A percentile compares a stretch with the other conserved stretches of the same genome.
These are phyloP conservation scores for Penicillium parvum DNA, from an alignment of 495 filamentous ascomycete genomes.

Conservation along the genomic window DNA sequence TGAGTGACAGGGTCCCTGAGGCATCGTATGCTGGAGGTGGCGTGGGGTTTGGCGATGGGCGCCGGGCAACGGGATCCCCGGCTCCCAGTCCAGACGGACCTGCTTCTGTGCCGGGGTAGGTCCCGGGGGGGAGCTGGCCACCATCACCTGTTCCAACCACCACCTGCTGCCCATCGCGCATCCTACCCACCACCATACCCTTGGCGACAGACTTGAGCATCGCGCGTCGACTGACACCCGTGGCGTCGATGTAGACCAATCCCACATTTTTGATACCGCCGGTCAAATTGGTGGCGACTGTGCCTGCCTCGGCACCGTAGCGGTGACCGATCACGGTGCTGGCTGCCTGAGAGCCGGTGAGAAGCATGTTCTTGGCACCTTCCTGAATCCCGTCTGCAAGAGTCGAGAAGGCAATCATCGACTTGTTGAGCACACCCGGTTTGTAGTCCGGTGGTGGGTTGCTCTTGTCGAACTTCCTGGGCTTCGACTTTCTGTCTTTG, in stretches of 20 bases:
- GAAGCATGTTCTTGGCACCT: slow-evolving; percentile 69
- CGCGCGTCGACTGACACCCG: slow-evolving; percentile 81
- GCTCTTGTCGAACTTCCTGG: slow-evolving; percentile 57
- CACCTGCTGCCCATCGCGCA: slow-evolving; percentile 76
- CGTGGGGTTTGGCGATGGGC: slow-evolving; percentile 30
- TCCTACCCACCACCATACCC: slow-evolving; percentile 94
- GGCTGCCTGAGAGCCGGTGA: slow-evolving; percentile 67
- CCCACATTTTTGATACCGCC: slow-evolving; percentile 93
- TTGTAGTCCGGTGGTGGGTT: slow-evolving; percentile 63
- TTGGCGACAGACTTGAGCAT: slow-evolving; percentile 91
- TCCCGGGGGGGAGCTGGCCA: slow-evolving; percentile 42
- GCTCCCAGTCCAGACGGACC: slow-evolving; percentile 15
- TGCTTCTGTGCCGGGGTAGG: slow-evolving; percentile 3
- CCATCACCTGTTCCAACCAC: slow-evolving; percentile 79
- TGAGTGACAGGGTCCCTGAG: slow-evolving; percentile 32
- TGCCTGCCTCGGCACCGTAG: slow-evolving; percentile 80
- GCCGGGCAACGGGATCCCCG: slow-evolving; percentile 24
- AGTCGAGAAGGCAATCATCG: slow-evolving; percentile 92
- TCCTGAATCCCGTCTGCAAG: slow-evolving; percentile 91
- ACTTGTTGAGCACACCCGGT: slow-evolving; percentile 90
- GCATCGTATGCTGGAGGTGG: slow-evolving; percentile 44
- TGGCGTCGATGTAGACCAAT: slow-evolving; percentile 95
- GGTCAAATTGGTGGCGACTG: slow-evolving; percentile 65
- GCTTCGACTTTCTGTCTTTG: slow-evolving; percentile 52
- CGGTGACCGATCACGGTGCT: slow-evolving; percentile 76